A percentile compares a stretch with the other conserved stretches of the same genome.
These are phyloP conservation scores for Globisporangium barbulae DNA, from an alignment of 352 stramenopile species.

Conservation along the genomic window DNA sequence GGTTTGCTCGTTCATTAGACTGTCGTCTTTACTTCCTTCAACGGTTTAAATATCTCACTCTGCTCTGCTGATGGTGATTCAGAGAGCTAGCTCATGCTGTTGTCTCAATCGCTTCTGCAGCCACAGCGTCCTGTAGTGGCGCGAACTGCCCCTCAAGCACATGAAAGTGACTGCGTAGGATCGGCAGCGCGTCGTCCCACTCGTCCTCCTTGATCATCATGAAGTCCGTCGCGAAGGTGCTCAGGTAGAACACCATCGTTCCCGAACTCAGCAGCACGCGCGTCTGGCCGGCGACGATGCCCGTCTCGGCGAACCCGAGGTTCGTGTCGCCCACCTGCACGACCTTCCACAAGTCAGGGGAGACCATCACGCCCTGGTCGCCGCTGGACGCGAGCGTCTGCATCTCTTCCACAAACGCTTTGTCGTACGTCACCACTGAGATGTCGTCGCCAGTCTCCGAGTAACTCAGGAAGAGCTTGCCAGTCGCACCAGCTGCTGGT, in stretches of 20 bases:
- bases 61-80: neutral
- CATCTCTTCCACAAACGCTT: constrained; percentile 37
- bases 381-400: constrained; percentile 28
- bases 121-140: constrained; percentile 18
- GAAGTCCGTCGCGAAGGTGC: constrained; percentile 66
- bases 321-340: constrained; percentile 64
- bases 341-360: constrained; percentile 56
- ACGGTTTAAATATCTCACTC: neutral
- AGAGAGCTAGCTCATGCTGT: neutral
- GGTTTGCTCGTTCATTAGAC: neutral
- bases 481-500: neutral
- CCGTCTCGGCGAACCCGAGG: constrained; percentile 55
- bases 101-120: neutral
- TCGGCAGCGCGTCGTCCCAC: constrained; percentile 46
- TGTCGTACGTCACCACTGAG: constrained; percentile 53
- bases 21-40: neutral
- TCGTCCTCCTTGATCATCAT: constrained; percentile 76
- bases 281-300: constrained; percentile 67
- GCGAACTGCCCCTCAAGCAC: constrained; percentile 43
- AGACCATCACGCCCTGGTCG: constrained; percentile 53
- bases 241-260: constrained; percentile 68
- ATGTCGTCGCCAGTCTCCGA: constrained; percentile 59
- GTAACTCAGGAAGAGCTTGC: constrained; percentile 52
- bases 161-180: constrained; percentile 41
- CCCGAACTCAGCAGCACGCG: constrained; percentile 49